phyloP scores from a whole-genome alignment of 2,329 filamentous ascomycete species.

The Pseudogymnoascus sp. region DNA sequence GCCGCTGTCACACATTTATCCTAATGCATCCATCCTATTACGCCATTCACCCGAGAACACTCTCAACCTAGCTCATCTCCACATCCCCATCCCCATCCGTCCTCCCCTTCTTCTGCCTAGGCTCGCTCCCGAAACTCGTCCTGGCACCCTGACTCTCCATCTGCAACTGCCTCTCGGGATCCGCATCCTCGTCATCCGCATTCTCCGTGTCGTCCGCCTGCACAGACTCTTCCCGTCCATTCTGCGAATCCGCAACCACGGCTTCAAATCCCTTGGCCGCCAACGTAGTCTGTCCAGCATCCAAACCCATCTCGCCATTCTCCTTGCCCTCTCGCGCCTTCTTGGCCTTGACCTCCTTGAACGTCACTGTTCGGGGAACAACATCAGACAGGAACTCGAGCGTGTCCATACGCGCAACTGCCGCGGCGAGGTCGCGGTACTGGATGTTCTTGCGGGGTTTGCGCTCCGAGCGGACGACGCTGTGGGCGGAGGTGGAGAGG shows the following conservation, averaged over 20 bases:
- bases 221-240: conserved; percentile 10
- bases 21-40: conserved; percentile 6
- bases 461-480: conserved; percentile 80
- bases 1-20: neutral
- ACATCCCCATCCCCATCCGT: conserved; percentile 20
- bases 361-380: conserved; percentile 77
- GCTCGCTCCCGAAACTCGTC: conserved; percentile 16
- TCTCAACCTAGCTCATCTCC: conserved; percentile 20
- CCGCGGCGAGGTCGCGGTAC: conserved; percentile 85
- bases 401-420: conserved; percentile 81
- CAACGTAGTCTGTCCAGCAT: conserved; percentile 26
- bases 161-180: conserved; percentile 27
- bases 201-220: neutral
- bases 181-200: conserved; percentile 15
- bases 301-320: conserved; percentile 14
- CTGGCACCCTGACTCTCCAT: conserved; percentile 24
- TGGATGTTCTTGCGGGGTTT: conserved; percentile 92
- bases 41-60: neutral
- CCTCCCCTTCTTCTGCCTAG: conserved; percentile 12
- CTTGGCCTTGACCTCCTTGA: conserved; percentile 68
- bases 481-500: conserved; percentile 75
- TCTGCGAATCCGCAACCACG: conserved; percentile 13
- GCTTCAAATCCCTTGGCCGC: conserved; percentile 13
- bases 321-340: conserved; percentile 31
- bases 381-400: conserved; percentile 91